These are phyloP conservation scores for Penicillium sp. DNA, from an alignment of 2,329 filamentous ascomycete genomes.

Conservation along the genomic window DNA sequence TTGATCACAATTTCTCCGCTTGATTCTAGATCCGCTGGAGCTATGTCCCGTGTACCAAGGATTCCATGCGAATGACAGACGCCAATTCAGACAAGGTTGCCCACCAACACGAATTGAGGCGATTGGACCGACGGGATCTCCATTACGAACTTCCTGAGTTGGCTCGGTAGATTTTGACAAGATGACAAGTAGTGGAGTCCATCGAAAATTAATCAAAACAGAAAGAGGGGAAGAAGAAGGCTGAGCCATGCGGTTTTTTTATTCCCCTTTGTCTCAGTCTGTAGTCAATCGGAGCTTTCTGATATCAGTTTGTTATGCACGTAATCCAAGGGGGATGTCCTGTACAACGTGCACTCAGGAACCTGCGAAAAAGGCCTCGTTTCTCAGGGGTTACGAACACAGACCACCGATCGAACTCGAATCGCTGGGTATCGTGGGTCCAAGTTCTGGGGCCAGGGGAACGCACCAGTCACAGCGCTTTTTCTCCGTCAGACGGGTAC, in stretches of 20 bases:
- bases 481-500: background rate
- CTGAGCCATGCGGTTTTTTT: too few species aligned
- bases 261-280: too few species aligned
- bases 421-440: background rate
- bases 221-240: background rate
- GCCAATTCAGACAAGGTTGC: conserved; percentile 10
- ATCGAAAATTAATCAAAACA: background rate
- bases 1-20: background rate
- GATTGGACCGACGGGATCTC: conserved; percentile 11
- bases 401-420: conserved; percentile 5
- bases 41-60: background rate
- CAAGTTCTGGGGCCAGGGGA: conserved; percentile 3
- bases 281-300: background rate
- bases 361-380: background rate
- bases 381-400: conserved; percentile 4
- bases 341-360: too few species aligned
- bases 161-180: conserved; percentile 16
- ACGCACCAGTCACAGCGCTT: conserved; percentile 6
- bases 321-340: background rate
- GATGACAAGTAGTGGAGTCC: conserved; percentile 1
- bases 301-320: background rate
- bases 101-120: conserved; percentile 6
- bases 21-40: background rate
- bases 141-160: conserved; percentile 10
- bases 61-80: conserved; percentile 13